Conservation (phyloP, 495 filamentous ascomycete species). For the Lophiostoma macrostomum region DNA sequence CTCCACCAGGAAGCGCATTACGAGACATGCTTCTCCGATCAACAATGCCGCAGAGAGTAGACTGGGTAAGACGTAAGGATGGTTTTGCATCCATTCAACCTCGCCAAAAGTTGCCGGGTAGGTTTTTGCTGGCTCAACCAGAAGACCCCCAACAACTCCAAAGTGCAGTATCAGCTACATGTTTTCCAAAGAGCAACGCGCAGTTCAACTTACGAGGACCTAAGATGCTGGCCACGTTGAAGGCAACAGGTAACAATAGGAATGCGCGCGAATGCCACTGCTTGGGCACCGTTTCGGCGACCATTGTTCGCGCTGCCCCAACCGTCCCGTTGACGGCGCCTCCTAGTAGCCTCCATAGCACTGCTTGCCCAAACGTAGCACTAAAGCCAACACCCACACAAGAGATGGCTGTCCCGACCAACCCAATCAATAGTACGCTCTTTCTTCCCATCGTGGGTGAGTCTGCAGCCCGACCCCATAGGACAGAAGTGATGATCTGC, state of each 20-base stretch:
- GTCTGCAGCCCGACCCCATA: constrained; percentile 38
- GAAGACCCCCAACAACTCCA: constrained; percentile 33
- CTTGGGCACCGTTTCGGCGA: constrained; percentile 34
- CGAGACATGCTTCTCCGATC: constrained; percentile 31
- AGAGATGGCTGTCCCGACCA: constrained; percentile 36
- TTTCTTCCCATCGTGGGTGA: constrained; percentile 34
- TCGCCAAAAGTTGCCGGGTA: constrained; percentile 34
- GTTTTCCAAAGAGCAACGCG: too few relatives aligned
- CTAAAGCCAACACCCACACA: constrained; percentile 38
- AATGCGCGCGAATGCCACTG: constrained; percentile 38
- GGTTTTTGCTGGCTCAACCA: constrained; percentile 29
- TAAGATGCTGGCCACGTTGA: constrained; percentile 38
- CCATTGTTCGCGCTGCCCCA: constrained; percentile 38
- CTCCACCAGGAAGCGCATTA: constrained; percentile 32
- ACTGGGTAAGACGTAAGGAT: constrained; percentile 38
- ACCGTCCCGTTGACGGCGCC: constrained; percentile 40
- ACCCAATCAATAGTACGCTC: constrained; percentile 36
- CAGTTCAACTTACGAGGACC: constrained; percentile 33
- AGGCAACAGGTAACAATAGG: constrained; percentile 36
- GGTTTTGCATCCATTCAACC: constrained; percentile 34
- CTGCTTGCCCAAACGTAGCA: constrained; percentile 33
- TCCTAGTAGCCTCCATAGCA: constrained; percentile 34
- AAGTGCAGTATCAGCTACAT: too few relatives aligned
- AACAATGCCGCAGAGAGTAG: constrained; percentile 31
- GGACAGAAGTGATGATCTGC: constrained; percentile 36